Percentiles rank a stretch among this genome's conserved stretches.
phyloP scores from a whole-genome alignment of 148 eudicot genomes.

The Fagopyrum tataricum region DNA sequence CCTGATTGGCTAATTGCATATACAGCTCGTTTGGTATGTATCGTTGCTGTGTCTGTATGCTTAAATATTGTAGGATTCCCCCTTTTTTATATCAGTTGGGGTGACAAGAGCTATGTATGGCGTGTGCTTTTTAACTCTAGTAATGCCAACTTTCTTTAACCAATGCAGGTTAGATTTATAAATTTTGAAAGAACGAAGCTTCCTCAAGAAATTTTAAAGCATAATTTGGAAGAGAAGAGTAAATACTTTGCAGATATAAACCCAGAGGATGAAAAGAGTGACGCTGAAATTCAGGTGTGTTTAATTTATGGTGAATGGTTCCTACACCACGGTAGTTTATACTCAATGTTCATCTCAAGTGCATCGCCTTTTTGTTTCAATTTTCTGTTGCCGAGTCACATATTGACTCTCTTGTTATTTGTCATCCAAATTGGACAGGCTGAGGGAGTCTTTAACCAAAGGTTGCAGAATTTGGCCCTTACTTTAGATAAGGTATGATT shows the following conservation, averaged over 20 bases:
- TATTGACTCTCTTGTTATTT: slow-evolving; percentile 7
- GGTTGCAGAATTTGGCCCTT: slow-evolving; percentile 98
- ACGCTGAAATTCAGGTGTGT: slow-evolving; percentile 90
- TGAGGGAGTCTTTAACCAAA: slow-evolving; percentile 92
- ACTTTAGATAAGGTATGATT: slow-evolving; percentile 81
- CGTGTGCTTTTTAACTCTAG: neutral
- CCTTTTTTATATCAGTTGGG: neutral
- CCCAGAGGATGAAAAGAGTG: slow-evolving; percentile 73
- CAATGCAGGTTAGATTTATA: slow-evolving; percentile 74
- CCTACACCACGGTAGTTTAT: neutral
- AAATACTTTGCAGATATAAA: slow-evolving; percentile 65
- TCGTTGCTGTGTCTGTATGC: slow-evolving; percentile 9
- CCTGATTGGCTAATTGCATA: slow-evolving; percentile 98
- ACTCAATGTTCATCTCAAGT: neutral
- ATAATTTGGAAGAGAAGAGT: slow-evolving; percentile 86
- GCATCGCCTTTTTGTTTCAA: neutral
- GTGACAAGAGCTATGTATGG: neutral
- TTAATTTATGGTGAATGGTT: slow-evolving; percentile 1
- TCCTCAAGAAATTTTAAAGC: slow-evolving; percentile 72
- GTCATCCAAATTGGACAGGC: slow-evolving; percentile 46
- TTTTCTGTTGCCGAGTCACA: neutral
- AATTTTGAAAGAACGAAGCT: slow-evolving; percentile 87
- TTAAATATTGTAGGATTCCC: neutral
- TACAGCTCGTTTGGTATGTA: slow-evolving; percentile 77
- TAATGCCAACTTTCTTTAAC: slow-evolving; percentile 1